Conservation (phyloP, 305 asterid species). For the Striga hermonthica region DNA sequence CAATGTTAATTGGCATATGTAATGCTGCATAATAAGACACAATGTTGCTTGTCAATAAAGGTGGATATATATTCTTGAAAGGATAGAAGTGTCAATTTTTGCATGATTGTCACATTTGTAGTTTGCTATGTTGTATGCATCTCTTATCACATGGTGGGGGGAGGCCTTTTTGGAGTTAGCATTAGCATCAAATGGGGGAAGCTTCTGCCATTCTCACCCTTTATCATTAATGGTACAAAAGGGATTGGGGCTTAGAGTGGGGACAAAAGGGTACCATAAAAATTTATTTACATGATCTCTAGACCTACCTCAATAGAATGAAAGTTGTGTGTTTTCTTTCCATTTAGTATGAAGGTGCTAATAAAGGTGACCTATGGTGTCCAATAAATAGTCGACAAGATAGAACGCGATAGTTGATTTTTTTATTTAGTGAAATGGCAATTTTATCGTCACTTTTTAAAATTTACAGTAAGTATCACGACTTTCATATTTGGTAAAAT, state of each 20-base stretch:
- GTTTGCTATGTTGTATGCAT: slow-evolving; percentile 35
- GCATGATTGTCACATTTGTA: slow-evolving; percentile 34
- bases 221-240: slow-evolving; percentile 23
- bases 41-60: slow-evolving; percentile 29
- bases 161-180: slow-evolving; percentile 24
- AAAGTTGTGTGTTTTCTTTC: background rate
- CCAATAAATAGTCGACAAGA: no score
- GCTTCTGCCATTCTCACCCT: slow-evolving; percentile 24
- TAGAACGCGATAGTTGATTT: no score
- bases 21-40: slow-evolving; percentile 32
- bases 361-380: background rate
- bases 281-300: background rate
- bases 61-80: slow-evolving; percentile 11
- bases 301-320: no score
- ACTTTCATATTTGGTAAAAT: no score
- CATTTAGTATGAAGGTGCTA: slow-evolving; percentile 26
- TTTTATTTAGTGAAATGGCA: no score
- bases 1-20: slow-evolving; percentile 31
- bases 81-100: slow-evolving; percentile 34
- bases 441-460: no score
- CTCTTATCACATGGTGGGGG: slow-evolving; percentile 45
- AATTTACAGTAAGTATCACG: no score
- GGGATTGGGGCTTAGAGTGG: slow-evolving; percentile 25
- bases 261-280: background rate
- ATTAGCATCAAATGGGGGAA: slow-evolving; percentile 21